Base-by-base conservation (phyloP, 192 early-diverging fungal species). In the Coemansia sp. region DNA sequence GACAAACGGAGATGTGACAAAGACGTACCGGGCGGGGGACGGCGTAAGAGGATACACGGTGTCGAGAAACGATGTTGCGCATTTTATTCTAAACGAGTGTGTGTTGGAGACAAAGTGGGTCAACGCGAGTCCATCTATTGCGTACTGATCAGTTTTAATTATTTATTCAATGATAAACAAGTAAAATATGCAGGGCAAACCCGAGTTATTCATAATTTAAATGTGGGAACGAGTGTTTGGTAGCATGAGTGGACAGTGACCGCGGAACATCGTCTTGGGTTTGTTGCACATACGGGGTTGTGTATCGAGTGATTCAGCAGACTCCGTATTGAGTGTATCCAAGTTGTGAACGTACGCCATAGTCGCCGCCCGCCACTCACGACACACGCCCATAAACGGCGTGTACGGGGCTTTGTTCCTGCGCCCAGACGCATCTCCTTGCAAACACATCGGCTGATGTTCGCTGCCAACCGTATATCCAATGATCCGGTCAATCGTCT, bases 61-160 rank as follows among this genome's bases (percentile, higher is more conserved):
- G n/a, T 79, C 83, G 47, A 64, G 81, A 37, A 59, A 49, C 22
- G 83, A 84, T 53, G 73, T 84, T 10, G 83, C 75, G 2, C 66
- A 82, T 47, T 82, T 84, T 59, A 45, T 84, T 2, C 68, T 82
- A 23, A 54, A 74, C 39, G 61, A 75, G 61, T 81, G 78, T 50
- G 58, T 84, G 26, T 39, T 64, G n/a, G 64, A 61, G 22, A 39
- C 61, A 37, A 68, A 62, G 37, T 82, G 65, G 62, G 26, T 55
- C 38, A 75, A 75, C 50, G 64, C 50, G 19, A 70, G 68, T 16
- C 68, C 64, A 9, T 60, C 50, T 16, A 53, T 76, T 7, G 64
- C 74, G 1, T 71, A 75, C 59, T 74, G 59, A 22, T 0, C 24
- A 19, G 5, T 10, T 20, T 50, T 32, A 32, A 32, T 9, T 32